phyloP scores from a whole-genome alignment of 768 basidiomycete species.

The Auriscalpium orientale region DNA sequence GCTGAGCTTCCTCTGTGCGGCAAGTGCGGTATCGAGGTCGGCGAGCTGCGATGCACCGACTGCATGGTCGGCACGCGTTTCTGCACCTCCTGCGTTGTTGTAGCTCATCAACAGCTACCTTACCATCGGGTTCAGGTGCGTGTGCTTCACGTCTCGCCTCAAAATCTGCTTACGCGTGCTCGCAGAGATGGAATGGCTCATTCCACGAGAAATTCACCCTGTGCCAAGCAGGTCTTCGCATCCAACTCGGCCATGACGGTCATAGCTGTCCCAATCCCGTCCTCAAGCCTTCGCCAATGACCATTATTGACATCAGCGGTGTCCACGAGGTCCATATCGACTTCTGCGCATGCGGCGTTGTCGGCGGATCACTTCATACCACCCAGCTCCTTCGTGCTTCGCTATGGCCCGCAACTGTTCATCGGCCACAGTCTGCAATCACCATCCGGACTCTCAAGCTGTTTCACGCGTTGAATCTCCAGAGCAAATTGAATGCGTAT shows the following conservation, averaged over 20 bases:
- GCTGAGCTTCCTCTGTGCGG: too few species aligned
- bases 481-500: slow-evolving; percentile 1
- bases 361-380: neutral
- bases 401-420: slow-evolving; percentile 1
- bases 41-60: neutral
- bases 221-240: neutral
- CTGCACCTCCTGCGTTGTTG: neutral
- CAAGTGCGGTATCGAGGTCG: too few species aligned
- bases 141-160: too few species aligned
- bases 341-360: neutral
- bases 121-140: neutral
- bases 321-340: neutral
- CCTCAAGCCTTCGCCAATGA: neutral
- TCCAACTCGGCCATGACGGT: neutral
- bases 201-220: neutral
- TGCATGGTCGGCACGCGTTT: neutral
- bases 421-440: neutral
- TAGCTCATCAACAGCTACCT: neutral
- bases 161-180: neutral
- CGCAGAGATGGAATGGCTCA: neutral
- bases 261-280: neutral
- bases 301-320: neutral
- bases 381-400: slow-evolving; percentile 2
- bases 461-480: slow-evolving; percentile 2
- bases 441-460: neutral